Conservation (phyloP, 495 filamentous ascomycete species). For the Glonium stellatum region DNA sequence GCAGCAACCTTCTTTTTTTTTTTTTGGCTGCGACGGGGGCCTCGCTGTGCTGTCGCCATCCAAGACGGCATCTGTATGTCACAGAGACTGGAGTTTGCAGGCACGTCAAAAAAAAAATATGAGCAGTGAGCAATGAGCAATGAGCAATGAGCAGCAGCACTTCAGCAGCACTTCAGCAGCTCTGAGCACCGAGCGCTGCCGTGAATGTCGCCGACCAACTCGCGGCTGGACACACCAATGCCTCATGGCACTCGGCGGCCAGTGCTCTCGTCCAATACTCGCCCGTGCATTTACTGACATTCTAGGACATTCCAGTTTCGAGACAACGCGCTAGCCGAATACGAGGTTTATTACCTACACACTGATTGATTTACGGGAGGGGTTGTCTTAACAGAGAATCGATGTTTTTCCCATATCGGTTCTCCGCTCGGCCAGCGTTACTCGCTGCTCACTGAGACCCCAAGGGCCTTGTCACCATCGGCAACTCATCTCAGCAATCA, state of each 20-base stretch:
- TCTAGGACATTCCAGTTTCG: constrained; percentile 8
- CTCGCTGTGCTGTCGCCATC: background rate
- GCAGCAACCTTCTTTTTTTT: too few relatives aligned
- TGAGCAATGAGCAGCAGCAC: background rate
- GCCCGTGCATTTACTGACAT: constrained; percentile 13
- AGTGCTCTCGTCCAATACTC: constrained; percentile 1
- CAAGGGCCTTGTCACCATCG: background rate
- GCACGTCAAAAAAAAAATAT: background rate
- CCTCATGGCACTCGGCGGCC: background rate
- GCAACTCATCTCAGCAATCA: background rate
- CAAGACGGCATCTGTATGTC: background rate
- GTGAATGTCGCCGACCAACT: too few relatives aligned
- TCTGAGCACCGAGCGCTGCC: too few relatives aligned
- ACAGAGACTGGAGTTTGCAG: background rate
- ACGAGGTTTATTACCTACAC: constrained; percentile 17
- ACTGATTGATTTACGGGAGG: constrained; percentile 21
- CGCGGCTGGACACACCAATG: too few relatives aligned
- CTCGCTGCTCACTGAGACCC: background rate
- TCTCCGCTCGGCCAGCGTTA: constrained; percentile 2
- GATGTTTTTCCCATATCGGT: background rate
- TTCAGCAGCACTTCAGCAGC: too few relatives aligned
- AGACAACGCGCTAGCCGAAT: constrained; percentile 21
- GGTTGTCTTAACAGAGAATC: constrained; percentile 10
- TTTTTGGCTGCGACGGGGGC: background rate
- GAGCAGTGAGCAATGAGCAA: background rate